Conservation (phyloP, 2,329 filamentous ascomycete species). For the Alternaria sp. region DNA sequence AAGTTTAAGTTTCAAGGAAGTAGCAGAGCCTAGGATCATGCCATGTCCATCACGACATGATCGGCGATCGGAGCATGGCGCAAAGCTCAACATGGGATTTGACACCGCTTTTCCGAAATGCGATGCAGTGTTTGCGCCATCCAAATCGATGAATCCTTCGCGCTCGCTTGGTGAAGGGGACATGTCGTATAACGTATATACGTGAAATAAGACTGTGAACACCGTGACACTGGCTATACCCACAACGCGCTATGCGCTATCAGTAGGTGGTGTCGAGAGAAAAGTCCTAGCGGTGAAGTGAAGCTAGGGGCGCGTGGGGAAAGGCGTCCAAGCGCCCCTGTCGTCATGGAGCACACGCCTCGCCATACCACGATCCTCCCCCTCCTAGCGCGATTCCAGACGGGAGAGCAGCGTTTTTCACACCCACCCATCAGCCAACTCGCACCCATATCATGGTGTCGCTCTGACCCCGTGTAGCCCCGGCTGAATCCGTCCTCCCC, state of each 20-base stretch:
- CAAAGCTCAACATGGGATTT: slow-evolving; percentile 12
- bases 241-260: slow-evolving; percentile 16
- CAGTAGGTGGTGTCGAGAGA: slow-evolving; percentile 1
- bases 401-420: not conserved
- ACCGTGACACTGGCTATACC: not conserved
- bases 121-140: not conserved
- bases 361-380: slow-evolving; percentile 1
- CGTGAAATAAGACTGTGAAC: not conserved
- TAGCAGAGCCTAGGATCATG: not conserved
- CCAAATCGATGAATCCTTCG: not conserved
- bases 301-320: not conserved
- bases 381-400: slow-evolving; percentile 5
- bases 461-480: slow-evolving; percentile 1
- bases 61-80: slow-evolving; percentile 8
- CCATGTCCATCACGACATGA: not conserved
- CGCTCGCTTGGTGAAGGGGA: not conserved
- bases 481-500: not conserved
- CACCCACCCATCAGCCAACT: slow-evolving; percentile 2
- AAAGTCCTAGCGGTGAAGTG: slow-evolving; percentile 23
- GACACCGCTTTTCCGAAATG: slow-evolving; percentile 13
- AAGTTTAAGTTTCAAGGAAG: not conserved
- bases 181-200: not conserved
- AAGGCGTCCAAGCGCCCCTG: slow-evolving; percentile 9
- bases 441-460: not conserved
- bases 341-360: slow-evolving; percentile 19